Evolutionary conservation across 257 asterid species (phyloP), one percentile per base, ranked within the genome.

Genomic region (Solanum bukasovii): DNA sequence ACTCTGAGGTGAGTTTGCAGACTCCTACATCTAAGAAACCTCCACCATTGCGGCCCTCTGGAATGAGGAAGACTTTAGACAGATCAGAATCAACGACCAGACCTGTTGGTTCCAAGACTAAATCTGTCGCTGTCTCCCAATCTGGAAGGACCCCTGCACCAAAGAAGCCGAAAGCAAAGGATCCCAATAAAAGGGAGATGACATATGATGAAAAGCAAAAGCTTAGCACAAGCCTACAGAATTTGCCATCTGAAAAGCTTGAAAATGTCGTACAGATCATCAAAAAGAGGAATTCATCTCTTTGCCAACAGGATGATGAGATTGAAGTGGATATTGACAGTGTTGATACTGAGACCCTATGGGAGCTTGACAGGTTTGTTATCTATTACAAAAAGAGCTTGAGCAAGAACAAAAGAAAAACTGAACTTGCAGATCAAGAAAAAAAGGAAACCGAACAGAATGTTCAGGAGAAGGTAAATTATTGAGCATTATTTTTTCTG

Each of bases 281-380:
- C 73, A 96, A 90, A 92, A 96, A 94, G 94, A 94, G 98, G 90
- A 95, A 94, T 90, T 92, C 95, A 21, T 89, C 95, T 77, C 93
- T 96, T 74, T 91, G 94, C 46, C 98, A 95, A 92, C 93, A 93
- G 82, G 98, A 96, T 88, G 98, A 95, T 92, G 99, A 96, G 90
- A 95, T 96, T 78, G 99, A 96, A 90, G 98, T 96, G 65, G 99
- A 96, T 86, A 96, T 96, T 68, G 99, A 96, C 88, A 93, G 91
- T 87, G 97, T 96, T 78, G 99, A 96, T 90, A 93, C 96, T 12
- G 99, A 96, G 91, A 96, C 99, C 87, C 95, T 96, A 77, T 96
- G 99, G 99, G 99, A 96, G 94, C 98, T 96, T 67, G 99, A 96
- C 89, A 93, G 99, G 92, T 96, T 95, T 93, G 91, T 96, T 86